Percentiles rank a stretch among this genome's conserved stretches.
These are phyloP conservation scores for Solanum acaule DNA, from an alignment of 257 asterid genomes.

Conservation along the genomic window DNA sequence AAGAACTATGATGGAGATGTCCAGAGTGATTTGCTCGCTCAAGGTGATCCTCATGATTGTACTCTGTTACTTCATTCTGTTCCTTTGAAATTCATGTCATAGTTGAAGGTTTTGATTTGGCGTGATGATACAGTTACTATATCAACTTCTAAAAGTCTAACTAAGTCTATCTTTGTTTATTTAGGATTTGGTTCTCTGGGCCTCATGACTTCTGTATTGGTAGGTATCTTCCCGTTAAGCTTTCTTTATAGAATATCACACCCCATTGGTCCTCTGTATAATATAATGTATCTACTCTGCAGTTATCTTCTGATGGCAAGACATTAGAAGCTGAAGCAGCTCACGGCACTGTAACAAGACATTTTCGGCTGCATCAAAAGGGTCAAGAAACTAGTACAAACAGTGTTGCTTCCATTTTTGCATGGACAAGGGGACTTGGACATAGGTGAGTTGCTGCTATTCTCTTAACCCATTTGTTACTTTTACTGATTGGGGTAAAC, in stretches of 20 bases:
- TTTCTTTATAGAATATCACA: not conserved
- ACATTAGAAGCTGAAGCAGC: constrained; percentile 97
- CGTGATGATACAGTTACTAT: not conserved
- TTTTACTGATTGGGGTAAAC: not conserved
- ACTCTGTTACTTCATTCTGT: not conserved
- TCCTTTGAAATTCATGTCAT: not conserved
- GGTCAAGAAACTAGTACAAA: constrained; percentile 96
- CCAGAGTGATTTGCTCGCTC: constrained; percentile 94
- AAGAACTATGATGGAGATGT: constrained; percentile 96
- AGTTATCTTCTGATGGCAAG: constrained; percentile 92
- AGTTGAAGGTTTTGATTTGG: not conserved
- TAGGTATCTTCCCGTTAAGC: constrained; percentile 13
- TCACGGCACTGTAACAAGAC: constrained; percentile 95
- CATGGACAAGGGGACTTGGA: constrained; percentile 86
- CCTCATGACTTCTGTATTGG: constrained; percentile 90
- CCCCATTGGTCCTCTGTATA: not conserved
- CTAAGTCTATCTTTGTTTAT: not conserved
- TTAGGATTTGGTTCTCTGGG: constrained; percentile 95
- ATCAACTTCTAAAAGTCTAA: not conserved
- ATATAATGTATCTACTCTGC: constrained; percentile 5
- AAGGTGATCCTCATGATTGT: constrained; percentile 40
- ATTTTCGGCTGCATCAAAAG: constrained; percentile 77
- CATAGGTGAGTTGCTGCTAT: constrained; percentile 45
- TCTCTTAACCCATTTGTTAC: not conserved
- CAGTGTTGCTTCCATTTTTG: constrained; percentile 91